Percentiles rank a stretch among this genome's conserved stretches.
These are phyloP conservation scores for Leishmania tropica DNA, from an alignment of 208 protist species.

Conservation along the genomic window DNA sequence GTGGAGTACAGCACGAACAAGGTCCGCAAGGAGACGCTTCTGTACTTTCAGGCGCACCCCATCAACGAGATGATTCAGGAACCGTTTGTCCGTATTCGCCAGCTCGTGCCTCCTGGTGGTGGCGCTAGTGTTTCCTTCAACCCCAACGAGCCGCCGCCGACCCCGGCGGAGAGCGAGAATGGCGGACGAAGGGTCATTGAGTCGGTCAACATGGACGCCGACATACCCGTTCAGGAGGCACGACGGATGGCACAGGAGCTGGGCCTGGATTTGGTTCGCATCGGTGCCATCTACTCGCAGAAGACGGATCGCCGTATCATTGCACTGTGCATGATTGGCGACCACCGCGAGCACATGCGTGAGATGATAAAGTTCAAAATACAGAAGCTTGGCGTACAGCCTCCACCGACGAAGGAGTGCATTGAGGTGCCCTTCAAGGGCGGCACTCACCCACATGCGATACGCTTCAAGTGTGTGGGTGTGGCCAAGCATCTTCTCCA, in stretches of 20 bases:
- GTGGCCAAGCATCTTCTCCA: conserved; percentile 82
- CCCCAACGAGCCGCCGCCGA: conserved; percentile 25
- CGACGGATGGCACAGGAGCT: conserved; percentile 76
- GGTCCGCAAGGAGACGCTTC: conserved; percentile 77
- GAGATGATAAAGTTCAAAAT: conserved; percentile 87
- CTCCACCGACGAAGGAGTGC: conserved; percentile 61
- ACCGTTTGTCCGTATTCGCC: conserved; percentile 77
- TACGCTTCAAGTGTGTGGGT: conserved; percentile 86
- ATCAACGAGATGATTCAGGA: conserved; percentile 93
- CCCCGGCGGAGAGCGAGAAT: conserved; percentile 2
- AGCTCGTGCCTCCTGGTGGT: conserved; percentile 44
- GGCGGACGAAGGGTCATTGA: conserved; percentile 19
- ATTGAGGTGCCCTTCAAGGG: conserved; percentile 88
- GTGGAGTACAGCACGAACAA: conserved; percentile 65
- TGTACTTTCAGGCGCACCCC: conserved; percentile 86
- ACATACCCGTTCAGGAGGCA: conserved; percentile 76
- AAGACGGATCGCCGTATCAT: conserved; percentile 77
- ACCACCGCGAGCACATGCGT: conserved; percentile 84
- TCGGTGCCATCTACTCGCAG: conserved; percentile 69
- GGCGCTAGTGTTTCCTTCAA: conserved; percentile 32
- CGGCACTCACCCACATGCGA: conserved; percentile 83
- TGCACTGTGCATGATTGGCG: conserved; percentile 76
- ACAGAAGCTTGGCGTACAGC: conserved; percentile 83
- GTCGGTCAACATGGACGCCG: conserved; percentile 54
- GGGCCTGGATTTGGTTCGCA: conserved; percentile 82